A percentile compares a stretch with the other conserved stretches of the same genome.
Conservation (phyloP, 441 rosid species). For the Mallotus repandus region DNA sequence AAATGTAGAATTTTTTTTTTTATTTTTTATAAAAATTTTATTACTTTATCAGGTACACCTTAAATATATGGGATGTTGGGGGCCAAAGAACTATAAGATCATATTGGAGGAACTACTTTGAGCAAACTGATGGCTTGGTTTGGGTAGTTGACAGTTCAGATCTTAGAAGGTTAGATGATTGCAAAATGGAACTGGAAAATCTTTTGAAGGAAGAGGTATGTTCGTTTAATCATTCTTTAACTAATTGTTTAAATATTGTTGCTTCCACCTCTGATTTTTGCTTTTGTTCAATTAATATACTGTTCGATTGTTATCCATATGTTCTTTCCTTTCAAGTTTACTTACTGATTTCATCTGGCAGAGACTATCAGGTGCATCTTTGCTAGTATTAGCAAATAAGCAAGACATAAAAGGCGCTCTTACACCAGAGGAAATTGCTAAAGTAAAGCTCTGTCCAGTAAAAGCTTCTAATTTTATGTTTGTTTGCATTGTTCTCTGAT, state of each 20-base stretch:
- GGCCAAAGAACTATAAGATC: conserved; percentile 96
- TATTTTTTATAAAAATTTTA: no score
- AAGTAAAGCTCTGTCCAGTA: conserved; percentile 39
- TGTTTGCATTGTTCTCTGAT: no score
- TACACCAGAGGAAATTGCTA: conserved; percentile 76
- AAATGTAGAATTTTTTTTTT: background rate
- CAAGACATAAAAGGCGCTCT: conserved; percentile 93
- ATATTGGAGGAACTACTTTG: conserved; percentile 97
- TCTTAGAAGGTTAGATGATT: conserved; percentile 88
- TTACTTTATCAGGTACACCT: conserved; percentile 54
- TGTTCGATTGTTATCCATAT: background rate
- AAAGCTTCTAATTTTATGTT: background rate
- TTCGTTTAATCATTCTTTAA: background rate
- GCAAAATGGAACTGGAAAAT: conserved; percentile 88
- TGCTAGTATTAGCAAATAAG: conserved; percentile 83
- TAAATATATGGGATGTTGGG: conserved; percentile 96
- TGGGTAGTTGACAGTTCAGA: conserved; percentile 99
- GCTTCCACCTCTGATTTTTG: no score
- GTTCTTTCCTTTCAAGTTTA: no score
- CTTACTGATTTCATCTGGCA: conserved; percentile 34
- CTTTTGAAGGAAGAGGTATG: conserved; percentile 92
- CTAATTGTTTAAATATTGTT: background rate
- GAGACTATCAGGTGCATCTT: conserved; percentile 91
- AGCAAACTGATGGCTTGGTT: conserved; percentile 95
- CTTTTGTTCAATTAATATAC: no score